Base-by-base conservation (phyloP, 192 early-diverging fungal genomes). In the Coemansia guatemalensis region DNA sequence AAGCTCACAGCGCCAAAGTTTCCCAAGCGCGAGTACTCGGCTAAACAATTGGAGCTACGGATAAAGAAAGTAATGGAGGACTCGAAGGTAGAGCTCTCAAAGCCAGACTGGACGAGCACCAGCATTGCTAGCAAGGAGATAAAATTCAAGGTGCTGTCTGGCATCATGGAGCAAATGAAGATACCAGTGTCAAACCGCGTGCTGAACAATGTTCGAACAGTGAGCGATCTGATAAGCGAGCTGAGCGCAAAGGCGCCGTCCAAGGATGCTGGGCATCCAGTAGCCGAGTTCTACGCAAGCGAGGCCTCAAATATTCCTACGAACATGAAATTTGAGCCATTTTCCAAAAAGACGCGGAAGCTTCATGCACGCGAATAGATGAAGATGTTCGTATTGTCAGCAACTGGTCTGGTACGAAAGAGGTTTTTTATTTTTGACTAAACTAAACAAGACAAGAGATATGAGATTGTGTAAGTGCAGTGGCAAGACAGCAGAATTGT, bases 321-420 rank as follows among this genome's bases (percentile, higher is more conserved):
- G 12, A 81, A 81, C 67, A 72, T 81, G 73, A 81, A 72, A 64
- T 81, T 81, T 62, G 78, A 75, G 66, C 69, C 78, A 18, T 81
- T 69, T 53, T 48, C 51, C 26, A 72, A 69, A 53, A 48, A 56
- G 11, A 69, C 62, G 12, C 73, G 78, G 66, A 81, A 65, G 39
- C 57, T 75, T 20, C 78, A 81, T 23, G 73, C 62, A 3, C 64
- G 32, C 52, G 62, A 81, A 48, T 81, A 81, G 49, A n/a, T 14
- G n/a, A 8, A 22, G 3, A 44, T 44, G 14, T 44, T 44, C 39
- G 12, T 11, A 39, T 39, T 44, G 8, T 48, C 24, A n/a, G 11
- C 4, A 50, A 50, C 6, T 30, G 29, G 29, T 30, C 29, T 30
- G 29, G 6, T 30, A 30, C 17, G 39, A 9, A 44, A 44, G 14